These are phyloP conservation scores for Cornus suecica DNA, from an alignment of 148 eudicot genomes.

Conservation along the genomic window DNA sequence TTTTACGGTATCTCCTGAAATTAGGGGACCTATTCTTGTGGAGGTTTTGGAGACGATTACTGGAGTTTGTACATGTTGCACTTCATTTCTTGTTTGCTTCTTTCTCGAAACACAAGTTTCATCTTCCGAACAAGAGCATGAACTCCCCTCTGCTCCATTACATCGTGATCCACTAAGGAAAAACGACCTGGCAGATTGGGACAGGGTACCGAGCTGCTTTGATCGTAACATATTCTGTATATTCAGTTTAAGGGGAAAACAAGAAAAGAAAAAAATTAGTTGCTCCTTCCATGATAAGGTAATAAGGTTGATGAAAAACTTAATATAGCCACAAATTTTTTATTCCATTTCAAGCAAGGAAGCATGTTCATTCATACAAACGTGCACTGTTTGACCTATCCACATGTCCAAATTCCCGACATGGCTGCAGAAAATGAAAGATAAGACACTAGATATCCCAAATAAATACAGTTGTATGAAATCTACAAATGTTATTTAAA, in stretches of 20 bases:
- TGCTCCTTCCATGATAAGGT: background rate
- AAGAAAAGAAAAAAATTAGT: background rate
- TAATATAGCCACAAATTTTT: background rate
- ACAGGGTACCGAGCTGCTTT: constrained; percentile 56
- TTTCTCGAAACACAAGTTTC: constrained; percentile 67
- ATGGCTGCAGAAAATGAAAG: background rate
- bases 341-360: background rate
- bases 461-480: background rate
- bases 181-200: constrained; percentile 57
- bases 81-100: constrained; percentile 33
- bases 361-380: background rate
- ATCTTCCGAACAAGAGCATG: constrained; percentile 88
- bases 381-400: too few relatives aligned
- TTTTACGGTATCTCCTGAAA: constrained; percentile 42
- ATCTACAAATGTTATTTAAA: too few relatives aligned
- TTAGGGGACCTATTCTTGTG: constrained; percentile 34
- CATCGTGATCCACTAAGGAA: constrained; percentile 51
- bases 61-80: constrained; percentile 40
- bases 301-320: background rate
- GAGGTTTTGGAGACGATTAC: constrained; percentile 38
- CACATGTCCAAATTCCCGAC: background rate
- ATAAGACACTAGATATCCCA: background rate
- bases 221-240: constrained; percentile 48
- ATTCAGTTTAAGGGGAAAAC: background rate
- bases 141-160: constrained; percentile 74